phyloP scores from a whole-genome alignment of 805 yeast genomes.

The Nematodospora valgi region DNA sequence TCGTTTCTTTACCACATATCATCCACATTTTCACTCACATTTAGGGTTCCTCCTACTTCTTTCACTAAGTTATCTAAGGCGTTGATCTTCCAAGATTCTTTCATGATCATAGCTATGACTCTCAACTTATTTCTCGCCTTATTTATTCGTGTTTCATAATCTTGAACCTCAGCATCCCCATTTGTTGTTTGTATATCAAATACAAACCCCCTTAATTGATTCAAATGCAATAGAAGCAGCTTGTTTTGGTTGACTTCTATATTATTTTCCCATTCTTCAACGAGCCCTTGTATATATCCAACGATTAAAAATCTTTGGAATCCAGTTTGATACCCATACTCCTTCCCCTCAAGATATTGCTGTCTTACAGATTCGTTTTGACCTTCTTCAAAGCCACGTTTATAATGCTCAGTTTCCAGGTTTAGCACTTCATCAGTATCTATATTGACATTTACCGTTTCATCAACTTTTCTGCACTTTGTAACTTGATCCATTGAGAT shows the following conservation, averaged over 20 bases:
- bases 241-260: slow-evolving; percentile 14
- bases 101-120: slow-evolving; percentile 37
- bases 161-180: slow-evolving; percentile 53
- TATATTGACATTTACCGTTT: slow-evolving; percentile 30
- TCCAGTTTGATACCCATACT: slow-evolving; percentile 78
- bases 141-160: slow-evolving; percentile 47
- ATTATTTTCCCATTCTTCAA: slow-evolving; percentile 33
- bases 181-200: slow-evolving; percentile 30
- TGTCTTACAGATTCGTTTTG: slow-evolving; percentile 53
- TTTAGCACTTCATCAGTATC: slow-evolving; percentile 52
- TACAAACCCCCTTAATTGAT: slow-evolving; percentile 29
- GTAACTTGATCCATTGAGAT: background rate
- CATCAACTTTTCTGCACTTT: slow-evolving; percentile 5
- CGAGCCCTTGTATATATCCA: slow-evolving; percentile 62
- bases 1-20: slow-evolving; percentile 42
- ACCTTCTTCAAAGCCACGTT: slow-evolving; percentile 73
- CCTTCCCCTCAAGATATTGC: slow-evolving; percentile 74
- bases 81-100: slow-evolving; percentile 28
- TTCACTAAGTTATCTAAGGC: slow-evolving; percentile 29
- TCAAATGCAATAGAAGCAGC: slow-evolving; percentile 15
- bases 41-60: slow-evolving; percentile 37
- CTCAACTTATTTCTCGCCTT: slow-evolving; percentile 63
- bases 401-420: slow-evolving; percentile 59
- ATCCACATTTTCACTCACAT: slow-evolving; percentile 34
- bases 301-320: slow-evolving; percentile 65